phyloP scores from a whole-genome alignment of 2,329 filamentous ascomycete genomes.

The Tolypocladium capitatum region DNA sequence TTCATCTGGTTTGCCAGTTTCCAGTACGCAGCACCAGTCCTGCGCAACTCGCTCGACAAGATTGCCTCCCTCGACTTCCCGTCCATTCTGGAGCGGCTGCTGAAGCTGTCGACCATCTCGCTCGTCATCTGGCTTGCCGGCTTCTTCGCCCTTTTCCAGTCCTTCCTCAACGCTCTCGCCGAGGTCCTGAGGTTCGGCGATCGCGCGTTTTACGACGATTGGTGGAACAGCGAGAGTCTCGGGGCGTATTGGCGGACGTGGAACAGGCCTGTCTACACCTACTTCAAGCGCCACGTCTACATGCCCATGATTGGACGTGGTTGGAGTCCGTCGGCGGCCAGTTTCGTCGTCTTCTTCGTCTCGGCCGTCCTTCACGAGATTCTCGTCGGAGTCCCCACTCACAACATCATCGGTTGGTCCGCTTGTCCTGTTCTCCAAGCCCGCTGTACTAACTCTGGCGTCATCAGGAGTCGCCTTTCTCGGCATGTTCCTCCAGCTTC shows the following conservation, averaged over 20 bases:
- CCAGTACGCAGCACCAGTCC: slow-evolving; percentile 82
- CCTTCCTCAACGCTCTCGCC: slow-evolving; percentile 77
- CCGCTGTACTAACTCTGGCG: slow-evolving; percentile 4
- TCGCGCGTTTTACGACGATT: slow-evolving; percentile 88
- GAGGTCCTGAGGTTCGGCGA: slow-evolving; percentile 87
- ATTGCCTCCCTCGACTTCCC: slow-evolving; percentile 68
- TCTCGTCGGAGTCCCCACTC: slow-evolving; percentile 84
- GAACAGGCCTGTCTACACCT: slow-evolving; percentile 96
- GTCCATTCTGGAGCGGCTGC: slow-evolving; percentile 74
- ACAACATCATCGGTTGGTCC: slow-evolving; percentile 69
- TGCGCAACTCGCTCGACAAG: slow-evolving; percentile 81
- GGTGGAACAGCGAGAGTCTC: slow-evolving; percentile 89
- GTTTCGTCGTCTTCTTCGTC: slow-evolving; percentile 72
- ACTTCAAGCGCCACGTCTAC: slow-evolving; percentile 92
- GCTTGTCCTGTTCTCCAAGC: not conserved
- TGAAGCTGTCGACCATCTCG: slow-evolving; percentile 93
- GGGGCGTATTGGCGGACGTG: slow-evolving; percentile 89
- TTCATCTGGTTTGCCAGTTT: slow-evolving; percentile 94
- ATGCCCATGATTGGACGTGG: slow-evolving; percentile 76
- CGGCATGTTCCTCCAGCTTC: slow-evolving; percentile 89
- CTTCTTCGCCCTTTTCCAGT: slow-evolving; percentile 95
- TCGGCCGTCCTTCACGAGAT: slow-evolving; percentile 86
- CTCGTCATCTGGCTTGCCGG: slow-evolving; percentile 94
- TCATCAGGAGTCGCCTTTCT: slow-evolving; percentile 72
- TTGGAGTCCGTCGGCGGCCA: slow-evolving; percentile 57